Percentiles rank a stretch among this genome's conserved stretches.
These are phyloP conservation scores for Groenewaldozyma tartarivorans DNA, from an alignment of 805 yeast genomes.

Conservation along the genomic window DNA sequence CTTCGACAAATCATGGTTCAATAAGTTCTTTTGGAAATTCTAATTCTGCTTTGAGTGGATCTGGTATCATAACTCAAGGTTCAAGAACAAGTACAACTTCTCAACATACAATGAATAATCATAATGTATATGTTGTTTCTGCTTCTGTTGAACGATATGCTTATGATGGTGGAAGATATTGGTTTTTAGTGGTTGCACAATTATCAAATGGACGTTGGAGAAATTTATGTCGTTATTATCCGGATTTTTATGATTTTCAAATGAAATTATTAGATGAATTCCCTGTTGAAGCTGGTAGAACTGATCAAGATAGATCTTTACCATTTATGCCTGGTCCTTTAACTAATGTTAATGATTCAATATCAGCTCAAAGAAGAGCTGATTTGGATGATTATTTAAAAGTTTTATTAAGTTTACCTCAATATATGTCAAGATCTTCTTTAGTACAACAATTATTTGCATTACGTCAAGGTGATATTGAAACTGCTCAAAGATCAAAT, in stretches of 20 bases:
- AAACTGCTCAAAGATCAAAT: constrained; percentile 26
- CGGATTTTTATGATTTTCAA: constrained; percentile 92
- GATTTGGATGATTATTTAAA: constrained; percentile 49
- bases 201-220: constrained; percentile 61
- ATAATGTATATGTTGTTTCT: constrained; percentile 33
- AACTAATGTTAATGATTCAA: constrained; percentile 76
- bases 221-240: constrained; percentile 78
- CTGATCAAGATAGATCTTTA: constrained; percentile 64
- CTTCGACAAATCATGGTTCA: constrained; percentile 11
- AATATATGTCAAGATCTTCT: constrained; percentile 59
- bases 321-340: constrained; percentile 97
- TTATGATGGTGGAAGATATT: constrained; percentile 76
- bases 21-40: background rate
- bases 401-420: constrained; percentile 60
- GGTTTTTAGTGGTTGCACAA: constrained; percentile 68
- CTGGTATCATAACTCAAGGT: constrained; percentile 14
- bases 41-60: background rate
- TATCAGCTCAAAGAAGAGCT: constrained; percentile 44
- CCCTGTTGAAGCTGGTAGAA: constrained; percentile 89
- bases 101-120: background rate
- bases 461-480: constrained; percentile 54
- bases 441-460: constrained; percentile 67
- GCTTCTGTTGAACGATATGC: constrained; percentile 75
- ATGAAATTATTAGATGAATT: constrained; percentile 70
- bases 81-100: constrained; percentile 6